Evolutionary conservation across 2,329 filamentous ascomycete species (phyloP), one percentile per base, ranked within the genome.

Genomic region (Colletotrichum cuscutae): DNA sequence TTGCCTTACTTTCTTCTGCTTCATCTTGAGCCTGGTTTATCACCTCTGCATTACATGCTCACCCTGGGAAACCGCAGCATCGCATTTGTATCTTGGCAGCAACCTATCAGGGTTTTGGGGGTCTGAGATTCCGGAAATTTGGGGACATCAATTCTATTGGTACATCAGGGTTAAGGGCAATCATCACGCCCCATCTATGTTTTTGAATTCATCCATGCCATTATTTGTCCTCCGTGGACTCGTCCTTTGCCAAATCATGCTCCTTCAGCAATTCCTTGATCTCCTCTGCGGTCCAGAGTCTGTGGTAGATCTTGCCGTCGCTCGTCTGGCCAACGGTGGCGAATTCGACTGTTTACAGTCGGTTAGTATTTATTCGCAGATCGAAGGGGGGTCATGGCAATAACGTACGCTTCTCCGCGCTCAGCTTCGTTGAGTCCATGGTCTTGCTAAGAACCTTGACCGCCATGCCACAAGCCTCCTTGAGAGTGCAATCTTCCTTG

Each of bases 361-460:
- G 15, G 15, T 57, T 24, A 28, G 19, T 42, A 32, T 2, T 9
- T 3, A 22, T 13, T 12, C 1, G 30, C 52, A 4, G 61, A 15
- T 56, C 19, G n/a, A 19, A 35, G 32, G 6, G 9, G 3, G n/a
- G 9, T 1, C 2, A 26, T 5, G 5, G 6, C 9, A 11, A 53
- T 90, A 4, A 88, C 94, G 84, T 86, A 98, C 95, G 98, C 91
- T 99, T 99, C 89, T 99, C 97, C 81, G 95, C 98, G 88, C 95
- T 98, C 81, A 99, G 86, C 89, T 98, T 99, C 67, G 96, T 98
- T 68, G 95, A 98, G 84, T 99, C 97, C 97, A 99, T 99, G 6
- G 97, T 99, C 92, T 99, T 99, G 90, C 97, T 98, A 77, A 99
- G 86, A 75, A 99, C 97, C 90, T 99, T 99, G 82, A 99, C 97